These are phyloP conservation scores for Centaurea solstitialis DNA, from an alignment of 129 eudicot species.

Conservation along the genomic window DNA sequence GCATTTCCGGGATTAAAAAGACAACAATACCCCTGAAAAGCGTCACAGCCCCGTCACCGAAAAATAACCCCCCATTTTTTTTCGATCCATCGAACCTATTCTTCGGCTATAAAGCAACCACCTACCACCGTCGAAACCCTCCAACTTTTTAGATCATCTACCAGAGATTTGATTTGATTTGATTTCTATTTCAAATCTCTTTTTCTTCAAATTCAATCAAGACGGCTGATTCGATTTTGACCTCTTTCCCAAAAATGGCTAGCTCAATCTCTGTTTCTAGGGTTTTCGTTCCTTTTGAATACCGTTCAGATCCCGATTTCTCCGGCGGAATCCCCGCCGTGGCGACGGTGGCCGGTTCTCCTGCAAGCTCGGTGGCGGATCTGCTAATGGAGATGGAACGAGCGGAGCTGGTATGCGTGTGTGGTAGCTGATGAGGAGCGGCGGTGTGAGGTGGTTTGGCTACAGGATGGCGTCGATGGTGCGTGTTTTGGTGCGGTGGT, in stretches of 20 bases:
- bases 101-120: conserved; percentile 17
- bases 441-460: too few relatives aligned
- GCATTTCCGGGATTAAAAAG: not conserved
- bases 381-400: too few relatives aligned
- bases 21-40: not conserved
- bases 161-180: not conserved
- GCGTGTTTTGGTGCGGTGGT: too few relatives aligned
- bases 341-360: conserved; percentile 34
- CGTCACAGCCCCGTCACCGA: conserved; percentile 29
- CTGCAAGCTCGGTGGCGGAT: conserved; percentile 20
- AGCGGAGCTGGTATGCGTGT: too few relatives aligned
- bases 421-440: too few relatives aligned
- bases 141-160: conserved; percentile 17
- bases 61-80: too few relatives aligned
- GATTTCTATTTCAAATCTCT: not conserved
- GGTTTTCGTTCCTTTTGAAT: conserved; percentile 54
- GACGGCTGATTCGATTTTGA: conserved; percentile 17
- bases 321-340: conserved; percentile 45
- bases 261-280: conserved; percentile 38
- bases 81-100: conserved; percentile 17
- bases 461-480: too few relatives aligned
- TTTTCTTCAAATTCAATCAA: not conserved
- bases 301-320: conserved; percentile 68
- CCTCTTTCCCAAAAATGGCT: conserved; percentile 43
- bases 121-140: conserved; percentile 1